Conservation (phyloP, 2,329 filamentous ascomycete genomes). For the Colletotrichum echinochloae region DNA sequence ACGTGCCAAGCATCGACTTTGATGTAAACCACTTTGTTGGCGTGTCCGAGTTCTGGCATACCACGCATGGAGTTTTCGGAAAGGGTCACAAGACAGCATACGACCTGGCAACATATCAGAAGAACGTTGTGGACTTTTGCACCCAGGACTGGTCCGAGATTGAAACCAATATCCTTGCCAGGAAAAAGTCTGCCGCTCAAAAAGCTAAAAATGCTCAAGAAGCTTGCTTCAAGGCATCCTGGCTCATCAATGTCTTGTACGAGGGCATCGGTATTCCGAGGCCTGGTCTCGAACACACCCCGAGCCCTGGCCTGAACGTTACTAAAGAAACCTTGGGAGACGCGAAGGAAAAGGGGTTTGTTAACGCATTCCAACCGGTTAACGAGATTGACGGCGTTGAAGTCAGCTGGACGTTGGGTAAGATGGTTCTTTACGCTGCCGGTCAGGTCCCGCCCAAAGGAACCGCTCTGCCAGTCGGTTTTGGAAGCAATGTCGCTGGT, state of each 20-base stretch:
- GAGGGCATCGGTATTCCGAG: constrained; percentile 95
- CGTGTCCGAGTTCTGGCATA: constrained; percentile 99
- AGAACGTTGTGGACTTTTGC: constrained; percentile 87
- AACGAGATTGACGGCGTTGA: constrained; percentile 93
- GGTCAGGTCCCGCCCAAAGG: constrained; percentile 81
- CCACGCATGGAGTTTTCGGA: constrained; percentile 92
- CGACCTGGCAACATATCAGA: constrained; percentile 90
- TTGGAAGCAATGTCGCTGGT: constrained; percentile 81
- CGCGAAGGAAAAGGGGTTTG: constrained; percentile 79
- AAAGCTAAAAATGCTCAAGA: constrained; percentile 84
- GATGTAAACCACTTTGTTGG: constrained; percentile 97
- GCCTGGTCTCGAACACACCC: constrained; percentile 77
- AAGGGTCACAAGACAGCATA: constrained; percentile 80
- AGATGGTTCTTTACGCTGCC: constrained; percentile 94
- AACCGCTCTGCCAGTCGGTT: constrained; percentile 80
- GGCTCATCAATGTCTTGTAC: constrained; percentile 96
- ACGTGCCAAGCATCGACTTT: constrained; percentile 96
- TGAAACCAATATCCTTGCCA: constrained; percentile 69
- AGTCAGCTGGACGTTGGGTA: constrained; percentile 96
- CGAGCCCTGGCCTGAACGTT: constrained; percentile 70
- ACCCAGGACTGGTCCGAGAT: constrained; percentile 85
- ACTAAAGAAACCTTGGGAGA: constrained; percentile 77
- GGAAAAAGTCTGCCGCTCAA: constrained; percentile 80
- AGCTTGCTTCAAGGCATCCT: constrained; percentile 97
- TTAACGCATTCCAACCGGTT: constrained; percentile 90